Percentiles rank a stretch among this genome's conserved stretches.
Conservation (phyloP, 176 grass and related monocot species). For the Canna indica region DNA sequence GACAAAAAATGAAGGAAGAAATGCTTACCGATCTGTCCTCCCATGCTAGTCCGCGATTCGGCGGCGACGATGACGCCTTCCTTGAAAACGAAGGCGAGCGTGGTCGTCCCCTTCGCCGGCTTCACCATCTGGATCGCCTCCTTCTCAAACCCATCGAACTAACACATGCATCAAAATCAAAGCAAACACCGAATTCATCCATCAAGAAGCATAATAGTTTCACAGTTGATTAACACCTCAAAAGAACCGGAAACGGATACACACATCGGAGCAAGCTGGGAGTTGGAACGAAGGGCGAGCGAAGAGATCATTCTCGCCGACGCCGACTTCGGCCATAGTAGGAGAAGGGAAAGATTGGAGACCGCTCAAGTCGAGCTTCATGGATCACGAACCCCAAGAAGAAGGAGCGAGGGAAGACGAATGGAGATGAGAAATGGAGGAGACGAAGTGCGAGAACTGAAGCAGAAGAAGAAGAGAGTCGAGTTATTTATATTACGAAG, state of each 20-base stretch:
- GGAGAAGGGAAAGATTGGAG: neutral
- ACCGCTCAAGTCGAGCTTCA: neutral
- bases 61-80: slow-evolving; percentile 87
- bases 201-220: neutral
- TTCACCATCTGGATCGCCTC: slow-evolving; percentile 45
- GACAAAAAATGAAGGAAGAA: too few relatives aligned
- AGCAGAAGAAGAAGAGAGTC: neutral
- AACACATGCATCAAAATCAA: neutral
- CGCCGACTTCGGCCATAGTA: neutral
- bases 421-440: neutral
- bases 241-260: neutral
- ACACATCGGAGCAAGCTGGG: neutral
- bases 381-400: neutral
- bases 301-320: neutral
- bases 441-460: neutral
- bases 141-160: slow-evolving; percentile 76
- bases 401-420: too few relatives aligned
- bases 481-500: neutral
- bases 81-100: slow-evolving; percentile 87
- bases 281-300: neutral
- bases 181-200: neutral
- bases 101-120: slow-evolving; percentile 64
- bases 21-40: slow-evolving; percentile 76
- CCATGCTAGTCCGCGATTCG: slow-evolving; percentile 88
- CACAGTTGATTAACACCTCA: neutral